Conservation (phyloP, 2,329 filamentous ascomycete species). For the Neurospora sp. region DNA sequence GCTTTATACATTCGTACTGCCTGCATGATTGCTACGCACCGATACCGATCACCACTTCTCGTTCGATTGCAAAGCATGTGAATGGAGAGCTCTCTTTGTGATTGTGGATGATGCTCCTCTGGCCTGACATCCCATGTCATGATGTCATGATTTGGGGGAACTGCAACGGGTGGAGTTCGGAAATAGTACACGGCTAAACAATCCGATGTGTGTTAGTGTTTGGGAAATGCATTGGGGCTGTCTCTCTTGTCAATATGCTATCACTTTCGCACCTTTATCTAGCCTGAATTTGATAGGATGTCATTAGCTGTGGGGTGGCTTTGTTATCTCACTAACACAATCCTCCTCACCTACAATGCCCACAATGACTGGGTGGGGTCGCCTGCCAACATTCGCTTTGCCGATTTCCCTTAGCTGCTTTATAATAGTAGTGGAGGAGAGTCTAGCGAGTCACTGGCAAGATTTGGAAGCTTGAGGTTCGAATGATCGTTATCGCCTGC, state of each 20-base stretch:
- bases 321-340: not conserved
- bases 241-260: not conserved
- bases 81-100: not conserved
- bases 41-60: not conserved
- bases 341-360: not conserved
- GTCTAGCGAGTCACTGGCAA: too few species aligned
- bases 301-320: not conserved
- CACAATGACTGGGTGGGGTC: not conserved
- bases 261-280: accelerated
- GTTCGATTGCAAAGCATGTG: not conserved
- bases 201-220: not conserved
- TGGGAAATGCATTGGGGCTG: not conserved
- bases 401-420: not conserved
- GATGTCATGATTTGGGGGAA: not conserved
- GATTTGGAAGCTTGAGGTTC: too few species aligned
- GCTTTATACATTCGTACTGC: not conserved
- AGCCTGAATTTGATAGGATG: not conserved
- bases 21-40: not conserved
- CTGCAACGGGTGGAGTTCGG: not conserved
- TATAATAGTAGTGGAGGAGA: too few species aligned
- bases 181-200: not conserved
- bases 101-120: not conserved
- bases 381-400: not conserved
- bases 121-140: not conserved
- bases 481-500: too few species aligned